Evolutionary conservation across 1,284 basidiomycete species (phyloP), one percentile per base, ranked within the genome.

Genomic region (Tilletia horrida): DNA sequence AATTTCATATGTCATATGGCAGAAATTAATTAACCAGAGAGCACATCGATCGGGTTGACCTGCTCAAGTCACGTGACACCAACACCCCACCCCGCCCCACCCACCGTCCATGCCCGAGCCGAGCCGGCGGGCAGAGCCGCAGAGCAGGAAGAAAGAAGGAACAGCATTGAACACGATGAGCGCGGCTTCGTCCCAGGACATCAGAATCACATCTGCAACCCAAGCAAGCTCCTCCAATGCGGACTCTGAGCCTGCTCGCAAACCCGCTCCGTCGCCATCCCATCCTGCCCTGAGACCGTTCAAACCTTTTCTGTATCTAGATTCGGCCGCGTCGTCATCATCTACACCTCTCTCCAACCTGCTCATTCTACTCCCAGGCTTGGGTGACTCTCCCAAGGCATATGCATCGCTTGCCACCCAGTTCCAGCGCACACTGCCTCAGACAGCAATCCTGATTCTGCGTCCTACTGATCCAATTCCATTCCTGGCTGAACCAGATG

Each of bases 381-480:
- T 62, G 11, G 61, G 61, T 42, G 61, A 62, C 61, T 13, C 8
- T 11, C 42, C 40, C 11, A 8, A n/a, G 8, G 21, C 40, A 6
- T 62, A 44, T 23, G 9, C 43, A 13, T 43, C 40, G 16, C 61
- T 62, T 1, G 61, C 42, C n/a, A 44, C 40, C 9, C 18, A 40
- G 18, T 27, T 62, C 23, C 61, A 62, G 27, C n/a, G 21, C 16
- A 44, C 40, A 14, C 25, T 62, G 8, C 61, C 40, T 23, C 61
- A 62, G 21, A 62, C 61, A 21, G 35, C 40, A 18, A 29, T 62
- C 23, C 61, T 62, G 18, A 62, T 43, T 40, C 25, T 62, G 31
- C 35, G 61, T 16, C 42, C 43, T 14, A 35, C 61, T 14, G 13
- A 31, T 13, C 55, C 55, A 3, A 59, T 59, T 27, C 55, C 55